Evolutionary conservation across 331 rosid genomes (phyloP), one percentile per base, ranked within the genome.

Genomic region (Acacia pycnantha): DNA sequence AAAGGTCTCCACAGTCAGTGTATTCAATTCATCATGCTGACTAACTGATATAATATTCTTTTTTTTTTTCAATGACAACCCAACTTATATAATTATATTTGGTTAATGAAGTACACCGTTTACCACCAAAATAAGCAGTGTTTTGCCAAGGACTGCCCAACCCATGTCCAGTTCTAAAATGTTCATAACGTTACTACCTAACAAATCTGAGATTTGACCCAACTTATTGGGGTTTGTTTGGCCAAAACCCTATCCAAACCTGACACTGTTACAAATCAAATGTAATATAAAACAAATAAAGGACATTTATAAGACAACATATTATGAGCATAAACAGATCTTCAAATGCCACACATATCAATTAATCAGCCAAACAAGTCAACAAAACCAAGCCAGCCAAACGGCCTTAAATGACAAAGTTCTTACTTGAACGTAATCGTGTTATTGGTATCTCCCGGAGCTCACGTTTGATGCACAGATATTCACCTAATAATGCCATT

Each of bases 401-500:
- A 9, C 40, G 48, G 59, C 44, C 41, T 8, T 12, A 6, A 33
- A 54, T 69, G 74, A 82, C 40, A 54, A 67, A 41, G 29, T 73
- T 44, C 91, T 90, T 90, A 93, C 97, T 88, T 51, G 94, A 74
- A 44, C 93, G 94, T 33, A 47, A 69, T 83, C 97, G 87, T 84
- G 97, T 33, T 58, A 89, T 88, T 8, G 93, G 93, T 73, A 91
- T 91, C 79, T 93, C 97, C 56, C 31, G 87, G 41, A 48, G 74
- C 66, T 90, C 97, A 56, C 92, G 97, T 62, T 4, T 89, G 73
- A 77, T 82, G 85, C 97, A 93, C 72, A 91, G 89, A 83, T 87
- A 81, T 85, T 86, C 89, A 54, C 97, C 97, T 35, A 93, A 79
- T 77, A 90, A 48, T 71, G 88, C 89, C 97, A 89, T 91, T 83